Evolutionary conservation across 306 rosid genomes (phyloP), one percentile per base, ranked within the genome.

Genomic region (Erythrophleum fordii): DNA sequence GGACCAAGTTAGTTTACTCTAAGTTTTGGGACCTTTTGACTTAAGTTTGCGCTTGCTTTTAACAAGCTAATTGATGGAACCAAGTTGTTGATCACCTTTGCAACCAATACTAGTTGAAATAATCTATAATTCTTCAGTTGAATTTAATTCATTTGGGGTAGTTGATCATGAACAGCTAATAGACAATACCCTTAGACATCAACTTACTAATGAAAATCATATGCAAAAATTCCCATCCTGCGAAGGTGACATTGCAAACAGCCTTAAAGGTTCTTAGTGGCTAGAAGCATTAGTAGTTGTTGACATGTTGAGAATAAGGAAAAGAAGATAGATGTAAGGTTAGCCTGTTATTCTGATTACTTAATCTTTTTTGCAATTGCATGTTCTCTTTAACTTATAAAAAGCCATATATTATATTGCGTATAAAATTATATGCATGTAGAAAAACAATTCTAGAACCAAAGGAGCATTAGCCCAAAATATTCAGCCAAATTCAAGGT

Each of bases 1-100:
- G 20, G 14, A 55, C 28, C 61, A 55, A 55, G 13, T 18, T 17
- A 35, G 16, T 37, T 65, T 65, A n/a, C 16, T 65, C 16, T 35
- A 10, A n/a, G n/a, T n/a, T n/a, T n/a, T n/a, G n/a, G n/a, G n/a
- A n/a, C n/a, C n/a, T n/a, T n/a, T n/a, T n/a, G 71, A 13, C 20
- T 34, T 37, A 31, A 77, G 44, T 37, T 70, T 7, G 5, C 10
- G 1, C 39, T 26, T 8, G 16, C n/a, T 5, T 59, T 18, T 76
- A 73, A 80, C 76, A 60, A 53, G 78, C 72, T 72, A 59, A 58
- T 61, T 59, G 46, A 77, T 92, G 70, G 66, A 26, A 72, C 56
- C 81, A 95, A 97, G 98, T 82, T 95, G 90, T 51, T 89, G 97
- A 44, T 95, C 97, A 72, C 91, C 97, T 46, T 77, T 73, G 49